These are phyloP conservation scores for Endotrypanum monterogeii DNA, from an alignment of 208 protist genomes.

Conservation along the genomic window DNA sequence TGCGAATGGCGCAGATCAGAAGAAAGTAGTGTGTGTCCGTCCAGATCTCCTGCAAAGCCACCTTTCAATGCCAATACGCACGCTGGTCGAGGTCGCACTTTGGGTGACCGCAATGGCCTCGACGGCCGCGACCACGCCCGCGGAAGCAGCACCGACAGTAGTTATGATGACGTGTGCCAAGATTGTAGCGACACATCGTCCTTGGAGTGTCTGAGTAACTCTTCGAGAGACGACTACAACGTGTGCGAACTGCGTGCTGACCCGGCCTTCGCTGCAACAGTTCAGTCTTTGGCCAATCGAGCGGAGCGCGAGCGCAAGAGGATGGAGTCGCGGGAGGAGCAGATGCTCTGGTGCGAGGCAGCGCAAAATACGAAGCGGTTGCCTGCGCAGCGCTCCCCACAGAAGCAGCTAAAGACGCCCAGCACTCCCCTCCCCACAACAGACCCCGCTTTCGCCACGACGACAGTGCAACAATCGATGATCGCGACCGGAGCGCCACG, in stretches of 20 bases:
- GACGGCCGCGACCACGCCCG: neutral
- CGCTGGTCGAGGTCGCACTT: neutral
- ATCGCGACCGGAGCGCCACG: conserved; percentile 7
- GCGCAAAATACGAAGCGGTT: conserved; percentile 8
- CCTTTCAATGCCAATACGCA: neutral
- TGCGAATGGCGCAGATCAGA: conserved; percentile 16
- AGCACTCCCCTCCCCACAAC: neutral
- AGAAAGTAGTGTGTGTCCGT: neutral
- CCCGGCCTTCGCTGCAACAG: conserved; percentile 26
- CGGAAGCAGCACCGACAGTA: conserved; percentile 8
- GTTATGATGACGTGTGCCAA: conserved; percentile 2
- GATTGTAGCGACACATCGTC: conserved; percentile 14
- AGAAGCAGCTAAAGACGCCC: too few species aligned
- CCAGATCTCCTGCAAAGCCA: neutral
- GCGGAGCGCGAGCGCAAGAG: conserved; percentile 31
- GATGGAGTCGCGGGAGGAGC: conserved; percentile 32
- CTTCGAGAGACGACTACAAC: conserved; percentile 14
- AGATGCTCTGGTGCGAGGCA: conserved; percentile 23
- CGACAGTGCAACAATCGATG: neutral
- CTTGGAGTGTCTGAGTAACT: conserved; percentile 25
- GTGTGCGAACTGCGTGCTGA: conserved; percentile 10
- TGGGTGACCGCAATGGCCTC: neutral
- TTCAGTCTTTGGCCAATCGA: conserved; percentile 36
- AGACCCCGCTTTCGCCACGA: neutral
- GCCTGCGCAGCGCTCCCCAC: neutral